phyloP scores from a whole-genome alignment of 2,329 filamentous ascomycete species.

The Aspergillus hortae region DNA sequence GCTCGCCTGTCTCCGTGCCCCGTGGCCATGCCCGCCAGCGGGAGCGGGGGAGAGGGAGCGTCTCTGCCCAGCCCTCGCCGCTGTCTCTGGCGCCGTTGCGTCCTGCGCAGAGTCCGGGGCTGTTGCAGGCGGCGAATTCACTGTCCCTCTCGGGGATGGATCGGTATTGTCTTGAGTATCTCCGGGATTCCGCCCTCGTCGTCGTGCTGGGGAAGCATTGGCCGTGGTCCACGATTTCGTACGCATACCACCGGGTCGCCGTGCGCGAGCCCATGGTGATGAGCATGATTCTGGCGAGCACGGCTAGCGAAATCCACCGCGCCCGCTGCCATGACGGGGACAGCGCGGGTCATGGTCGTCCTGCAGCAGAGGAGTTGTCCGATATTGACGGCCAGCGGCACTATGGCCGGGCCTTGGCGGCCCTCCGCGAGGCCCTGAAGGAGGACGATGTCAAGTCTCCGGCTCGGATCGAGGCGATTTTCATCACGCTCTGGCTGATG shows the following conservation, averaged over 20 bases:
- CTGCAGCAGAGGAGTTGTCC: slow-evolving; percentile 8
- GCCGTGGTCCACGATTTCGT: slow-evolving; percentile 25
- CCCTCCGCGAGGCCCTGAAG: slow-evolving; percentile 20
- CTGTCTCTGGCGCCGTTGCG: slow-evolving; percentile 1
- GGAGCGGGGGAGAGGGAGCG: no score
- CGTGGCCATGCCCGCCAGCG: not conserved
- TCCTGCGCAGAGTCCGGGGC: slow-evolving; percentile 6
- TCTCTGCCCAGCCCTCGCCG: not conserved
- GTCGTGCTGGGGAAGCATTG: slow-evolving; percentile 25
- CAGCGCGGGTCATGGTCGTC: not conserved
- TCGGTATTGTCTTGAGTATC: slow-evolving; percentile 21
- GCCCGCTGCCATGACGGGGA: slow-evolving; percentile 16
- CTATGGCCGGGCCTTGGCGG: slow-evolving; percentile 23
- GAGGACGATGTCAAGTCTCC: slow-evolving; percentile 22
- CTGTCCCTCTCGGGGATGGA: slow-evolving; percentile 19
- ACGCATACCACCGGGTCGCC: slow-evolving; percentile 24
- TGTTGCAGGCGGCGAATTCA: slow-evolving; percentile 21
- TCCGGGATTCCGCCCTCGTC: slow-evolving; percentile 23
- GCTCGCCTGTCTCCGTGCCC: not conserved
- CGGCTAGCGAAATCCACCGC: slow-evolving; percentile 21
- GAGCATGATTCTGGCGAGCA: slow-evolving; percentile 26
- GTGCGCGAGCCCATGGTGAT: slow-evolving; percentile 26
- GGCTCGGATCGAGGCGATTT: slow-evolving; percentile 23
- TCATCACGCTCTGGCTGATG: slow-evolving; percentile 27
- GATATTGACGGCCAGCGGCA: slow-evolving; percentile 20